Percentiles rank a stretch among this genome's conserved stretches.
Conservation (phyloP, 768 basidiomycete species). For the Boletus barrowsii region DNA sequence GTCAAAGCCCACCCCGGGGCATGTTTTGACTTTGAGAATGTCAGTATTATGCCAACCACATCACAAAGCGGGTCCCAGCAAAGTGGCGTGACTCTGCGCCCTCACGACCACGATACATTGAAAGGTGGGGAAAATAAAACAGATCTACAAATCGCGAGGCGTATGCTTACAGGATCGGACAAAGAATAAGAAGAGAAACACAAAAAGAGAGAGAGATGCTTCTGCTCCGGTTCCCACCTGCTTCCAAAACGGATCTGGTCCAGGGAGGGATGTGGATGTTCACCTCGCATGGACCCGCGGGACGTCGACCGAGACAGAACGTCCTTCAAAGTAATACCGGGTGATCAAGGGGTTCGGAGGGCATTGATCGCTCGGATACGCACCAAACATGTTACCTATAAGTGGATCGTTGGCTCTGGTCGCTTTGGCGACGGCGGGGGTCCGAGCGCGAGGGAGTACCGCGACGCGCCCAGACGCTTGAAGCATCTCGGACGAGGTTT, state of each 20-base stretch:
- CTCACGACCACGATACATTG: no score
- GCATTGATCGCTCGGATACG: background rate
- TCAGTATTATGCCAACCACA: no score
- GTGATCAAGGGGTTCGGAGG: background rate
- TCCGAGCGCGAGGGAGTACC: no score
- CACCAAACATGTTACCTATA: conserved; percentile 34
- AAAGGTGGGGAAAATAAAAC: background rate
- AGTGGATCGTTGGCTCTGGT: conserved; percentile 30
- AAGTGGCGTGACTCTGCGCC: background rate
- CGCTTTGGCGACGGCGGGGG: conserved; percentile 11
- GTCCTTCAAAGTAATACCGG: conserved; percentile 21
- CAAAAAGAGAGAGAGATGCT: no score
- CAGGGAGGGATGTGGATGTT: conserved; percentile 4
- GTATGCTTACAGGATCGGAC: background rate
- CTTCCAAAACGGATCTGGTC: conserved; percentile 34
- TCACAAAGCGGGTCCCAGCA: no score
- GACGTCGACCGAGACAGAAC: background rate
- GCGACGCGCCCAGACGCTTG: no score
- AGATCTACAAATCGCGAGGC: background rate
- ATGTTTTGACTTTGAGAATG: background rate
- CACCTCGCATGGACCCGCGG: conserved; percentile 8
- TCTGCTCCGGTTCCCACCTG: background rate
- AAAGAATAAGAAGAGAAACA: background rate
- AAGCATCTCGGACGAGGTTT: no score
- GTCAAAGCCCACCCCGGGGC: background rate